Percentiles rank a stretch among this genome's conserved stretches.
Conservation (phyloP, 1,284 basidiomycete species). For the Melampsora americana region DNA sequence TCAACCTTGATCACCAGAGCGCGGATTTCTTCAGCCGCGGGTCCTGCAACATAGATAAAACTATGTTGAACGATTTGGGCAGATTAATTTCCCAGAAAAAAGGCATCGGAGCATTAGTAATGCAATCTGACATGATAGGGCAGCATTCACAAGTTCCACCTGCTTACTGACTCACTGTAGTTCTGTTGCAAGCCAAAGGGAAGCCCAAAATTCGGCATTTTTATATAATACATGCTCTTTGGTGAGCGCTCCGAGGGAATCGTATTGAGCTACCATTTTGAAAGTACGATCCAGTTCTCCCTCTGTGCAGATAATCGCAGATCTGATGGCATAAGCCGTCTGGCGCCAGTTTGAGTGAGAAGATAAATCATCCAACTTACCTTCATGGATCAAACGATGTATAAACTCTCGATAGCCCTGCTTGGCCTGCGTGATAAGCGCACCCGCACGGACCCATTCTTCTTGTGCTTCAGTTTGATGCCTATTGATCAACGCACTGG, state of each 20-base stretch:
- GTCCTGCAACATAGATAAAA: constrained; percentile 39
- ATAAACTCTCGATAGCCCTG: constrained; percentile 33
- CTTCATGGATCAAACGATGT: constrained; percentile 21
- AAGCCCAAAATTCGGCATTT: not conserved
- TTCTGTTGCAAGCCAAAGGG: not conserved
- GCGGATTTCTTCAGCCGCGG: constrained; percentile 27
- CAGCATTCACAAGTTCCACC: no score
- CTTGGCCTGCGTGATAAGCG: constrained; percentile 16
- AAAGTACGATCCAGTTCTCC: constrained; percentile 27
- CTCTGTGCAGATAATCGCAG: constrained; percentile 1
- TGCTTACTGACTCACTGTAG: not conserved
- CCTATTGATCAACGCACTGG: not conserved
- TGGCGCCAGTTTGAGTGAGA: no score
- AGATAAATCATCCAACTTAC: not conserved
- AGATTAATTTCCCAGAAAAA: not conserved
- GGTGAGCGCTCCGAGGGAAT: not conserved
- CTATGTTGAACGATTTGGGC: not conserved
- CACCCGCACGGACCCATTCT: constrained; percentile 18
- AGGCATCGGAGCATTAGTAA: no score
- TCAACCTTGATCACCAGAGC: constrained; percentile 33
- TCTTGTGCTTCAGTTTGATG: constrained; percentile 13
- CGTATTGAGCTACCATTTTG: not conserved
- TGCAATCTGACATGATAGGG: no score
- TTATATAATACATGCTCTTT: not conserved
- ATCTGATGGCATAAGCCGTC: no score